Percentiles rank a stretch among this genome's conserved stretches.
These are phyloP conservation scores for Cyclocybe aegerita DNA, from an alignment of 768 basidiomycete genomes.

Conservation along the genomic window DNA sequence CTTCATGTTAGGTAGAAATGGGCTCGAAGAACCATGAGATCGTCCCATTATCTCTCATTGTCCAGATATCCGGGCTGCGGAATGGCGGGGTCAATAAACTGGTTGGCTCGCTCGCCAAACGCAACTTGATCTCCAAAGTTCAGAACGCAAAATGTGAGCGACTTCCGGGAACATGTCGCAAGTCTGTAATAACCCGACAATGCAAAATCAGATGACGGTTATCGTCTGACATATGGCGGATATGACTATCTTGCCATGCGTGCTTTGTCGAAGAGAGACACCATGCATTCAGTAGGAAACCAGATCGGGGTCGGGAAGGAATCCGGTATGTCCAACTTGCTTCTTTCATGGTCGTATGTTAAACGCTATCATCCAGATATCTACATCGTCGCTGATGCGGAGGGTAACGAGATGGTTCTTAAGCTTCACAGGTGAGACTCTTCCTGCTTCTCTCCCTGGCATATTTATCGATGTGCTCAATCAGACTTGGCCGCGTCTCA, in stretches of 20 bases:
- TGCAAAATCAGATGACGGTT: slow-evolving; percentile 80
- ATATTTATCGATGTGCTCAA: not conserved
- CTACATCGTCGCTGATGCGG: slow-evolving; percentile 83
- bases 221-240: slow-evolving; percentile 96
- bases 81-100: slow-evolving; percentile 94
- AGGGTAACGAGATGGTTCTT: slow-evolving; percentile 84
- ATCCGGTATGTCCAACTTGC: slow-evolving; percentile 59
- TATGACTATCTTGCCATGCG: slow-evolving; percentile 96
- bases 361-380: slow-evolving; percentile 54
- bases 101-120: slow-evolving; percentile 86
- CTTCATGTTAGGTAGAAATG: slow-evolving; percentile 79
- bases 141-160: slow-evolving; percentile 87
- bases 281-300: slow-evolving; percentile 90
- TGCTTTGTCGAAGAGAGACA: slow-evolving; percentile 86
- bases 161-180: not conserved
- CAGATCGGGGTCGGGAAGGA: slow-evolving; percentile 99
- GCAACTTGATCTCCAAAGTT: slow-evolving; percentile 85
- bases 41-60: slow-evolving; percentile 85
- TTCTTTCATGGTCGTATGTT: not conserved
- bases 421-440: slow-evolving; percentile 84
- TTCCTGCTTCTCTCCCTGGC: not conserved
- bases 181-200: slow-evolving; percentile 6
- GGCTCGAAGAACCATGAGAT: slow-evolving; percentile 98
- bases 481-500: slow-evolving; percentile 92
- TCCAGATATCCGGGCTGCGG: slow-evolving; percentile 89